A percentile compares a stretch with the other conserved stretches of the same genome.
These are phyloP conservation scores for Pilasporangium apinafurcum DNA, from an alignment of 352 stramenopile species.

Conservation along the genomic window DNA sequence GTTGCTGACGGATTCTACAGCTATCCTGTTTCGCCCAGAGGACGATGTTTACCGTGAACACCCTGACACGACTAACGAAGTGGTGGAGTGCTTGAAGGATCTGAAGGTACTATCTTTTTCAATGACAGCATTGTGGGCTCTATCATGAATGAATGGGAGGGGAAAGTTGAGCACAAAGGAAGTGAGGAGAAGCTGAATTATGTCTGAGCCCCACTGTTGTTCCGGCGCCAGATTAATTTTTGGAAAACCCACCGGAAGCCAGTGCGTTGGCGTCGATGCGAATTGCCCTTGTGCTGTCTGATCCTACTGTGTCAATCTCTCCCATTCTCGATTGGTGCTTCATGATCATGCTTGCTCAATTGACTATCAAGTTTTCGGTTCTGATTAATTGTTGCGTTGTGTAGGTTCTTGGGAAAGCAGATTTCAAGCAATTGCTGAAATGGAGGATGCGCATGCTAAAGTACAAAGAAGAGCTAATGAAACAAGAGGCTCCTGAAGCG, in stretches of 20 bases:
- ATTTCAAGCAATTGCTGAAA: slow-evolving; percentile 97
- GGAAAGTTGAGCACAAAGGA: slow-evolving; percentile 15
- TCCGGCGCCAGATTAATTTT: slow-evolving; percentile 84
- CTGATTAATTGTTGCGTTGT: not conserved
- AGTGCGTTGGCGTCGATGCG: slow-evolving; percentile 61
- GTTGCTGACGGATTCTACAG: slow-evolving; percentile 92
- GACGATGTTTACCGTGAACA: slow-evolving; percentile 82
- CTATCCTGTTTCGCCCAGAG: slow-evolving; percentile 87
- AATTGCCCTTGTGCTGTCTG: slow-evolving; percentile 70
- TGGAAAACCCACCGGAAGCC: slow-evolving; percentile 88
- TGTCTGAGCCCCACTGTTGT: slow-evolving; percentile 86
- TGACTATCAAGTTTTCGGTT: not conserved
- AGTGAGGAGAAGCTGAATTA: slow-evolving; percentile 78
- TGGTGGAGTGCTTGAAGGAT: slow-evolving; percentile 76
- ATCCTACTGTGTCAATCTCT: slow-evolving; percentile 20
- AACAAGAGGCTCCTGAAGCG: slow-evolving; percentile 38
- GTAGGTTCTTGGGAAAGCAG: slow-evolving; percentile 94
- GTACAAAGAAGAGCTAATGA: slow-evolving; percentile 80
- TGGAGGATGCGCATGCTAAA: slow-evolving; percentile 94
- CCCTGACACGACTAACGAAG: slow-evolving; percentile 72
- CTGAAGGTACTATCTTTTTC: slow-evolving; percentile 94
- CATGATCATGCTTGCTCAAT: too few relatives aligned
- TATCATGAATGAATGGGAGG: not conserved
- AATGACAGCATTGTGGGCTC: too few relatives aligned
- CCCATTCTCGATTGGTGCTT: not conserved